phyloP scores from a whole-genome alignment of 495 filamentous ascomycete species.

The Neurospora cerealis region DNA sequence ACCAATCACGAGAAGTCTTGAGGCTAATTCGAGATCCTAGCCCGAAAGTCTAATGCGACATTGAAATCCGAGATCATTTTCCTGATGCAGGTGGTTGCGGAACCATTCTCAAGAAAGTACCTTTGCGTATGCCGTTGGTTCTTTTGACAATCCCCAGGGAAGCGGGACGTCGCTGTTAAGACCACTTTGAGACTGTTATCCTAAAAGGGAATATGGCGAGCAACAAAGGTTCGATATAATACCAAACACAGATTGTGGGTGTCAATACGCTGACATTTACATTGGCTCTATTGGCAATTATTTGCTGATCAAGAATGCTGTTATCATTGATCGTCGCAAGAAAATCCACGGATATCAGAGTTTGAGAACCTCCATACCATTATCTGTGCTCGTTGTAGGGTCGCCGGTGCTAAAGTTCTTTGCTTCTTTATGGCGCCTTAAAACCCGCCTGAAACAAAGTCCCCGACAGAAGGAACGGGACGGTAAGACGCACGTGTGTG shows the following conservation, averaged over 20 bases:
- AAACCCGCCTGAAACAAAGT: background rate
- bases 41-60: background rate
- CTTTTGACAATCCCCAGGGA: background rate
- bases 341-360: too few relatives aligned
- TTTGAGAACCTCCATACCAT: too few relatives aligned
- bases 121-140: background rate
- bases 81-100: background rate
- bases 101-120: background rate
- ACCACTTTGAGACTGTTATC: background rate
- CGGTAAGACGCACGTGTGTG: background rate
- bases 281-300: background rate
- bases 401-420: background rate
- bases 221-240: background rate
- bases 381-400: too few relatives aligned
- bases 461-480: background rate
- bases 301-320: background rate
- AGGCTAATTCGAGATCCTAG: background rate
- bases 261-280: background rate
- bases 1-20: background rate
- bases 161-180: background rate
- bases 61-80: background rate
- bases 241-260: background rate
- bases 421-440: background rate
- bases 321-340: too few relatives aligned
- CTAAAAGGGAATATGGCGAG: background rate